A percentile compares a stretch with the other conserved stretches of the same genome.
Conservation (phyloP, 306 rosid species). For the Potentilla sterilis region DNA sequence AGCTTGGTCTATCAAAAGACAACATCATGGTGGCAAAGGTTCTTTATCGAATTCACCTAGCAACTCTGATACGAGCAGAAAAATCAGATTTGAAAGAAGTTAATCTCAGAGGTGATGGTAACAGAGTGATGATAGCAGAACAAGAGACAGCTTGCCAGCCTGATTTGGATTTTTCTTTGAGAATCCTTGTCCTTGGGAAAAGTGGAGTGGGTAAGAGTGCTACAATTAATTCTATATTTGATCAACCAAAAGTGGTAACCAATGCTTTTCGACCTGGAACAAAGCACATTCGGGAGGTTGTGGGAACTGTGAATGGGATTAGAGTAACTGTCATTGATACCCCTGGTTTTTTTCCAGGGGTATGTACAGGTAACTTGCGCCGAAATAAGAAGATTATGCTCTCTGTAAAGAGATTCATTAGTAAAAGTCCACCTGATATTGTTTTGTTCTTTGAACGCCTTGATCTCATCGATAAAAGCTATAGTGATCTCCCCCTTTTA, state of each 20-base stretch:
- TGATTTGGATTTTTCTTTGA: constrained; percentile 63
- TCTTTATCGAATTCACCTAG: constrained; percentile 86
- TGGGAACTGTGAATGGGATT: constrained; percentile 70
- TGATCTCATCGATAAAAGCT: constrained; percentile 52
- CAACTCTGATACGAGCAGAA: constrained; percentile 74
- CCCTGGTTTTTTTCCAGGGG: constrained; percentile 74
- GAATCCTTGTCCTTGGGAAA: constrained; percentile 87
- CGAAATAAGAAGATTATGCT: constrained; percentile 82
- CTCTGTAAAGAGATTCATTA: constrained; percentile 71
- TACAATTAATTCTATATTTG: constrained; percentile 87
- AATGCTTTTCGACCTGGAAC: constrained; percentile 96
- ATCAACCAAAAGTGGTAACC: constrained; percentile 65
- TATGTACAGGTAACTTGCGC: constrained; percentile 48
- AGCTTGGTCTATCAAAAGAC: constrained; percentile 67
- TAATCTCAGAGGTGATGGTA: constrained; percentile 43
- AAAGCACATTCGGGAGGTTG: constrained; percentile 66
- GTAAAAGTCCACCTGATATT: constrained; percentile 85
- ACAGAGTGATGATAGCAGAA: constrained; percentile 52
- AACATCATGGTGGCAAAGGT: constrained; percentile 74
- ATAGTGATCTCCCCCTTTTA: constrained; percentile 55
- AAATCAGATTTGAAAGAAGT: constrained; percentile 69
- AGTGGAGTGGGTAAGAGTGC: constrained; percentile 99
- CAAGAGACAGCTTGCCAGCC: constrained; percentile 61
- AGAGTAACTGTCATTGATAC: constrained; percentile 75
- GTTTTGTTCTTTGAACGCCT: constrained; percentile 91